Conservation (phyloP, 2,329 filamentous ascomycete genomes). For the Fusarium hostae region DNA sequence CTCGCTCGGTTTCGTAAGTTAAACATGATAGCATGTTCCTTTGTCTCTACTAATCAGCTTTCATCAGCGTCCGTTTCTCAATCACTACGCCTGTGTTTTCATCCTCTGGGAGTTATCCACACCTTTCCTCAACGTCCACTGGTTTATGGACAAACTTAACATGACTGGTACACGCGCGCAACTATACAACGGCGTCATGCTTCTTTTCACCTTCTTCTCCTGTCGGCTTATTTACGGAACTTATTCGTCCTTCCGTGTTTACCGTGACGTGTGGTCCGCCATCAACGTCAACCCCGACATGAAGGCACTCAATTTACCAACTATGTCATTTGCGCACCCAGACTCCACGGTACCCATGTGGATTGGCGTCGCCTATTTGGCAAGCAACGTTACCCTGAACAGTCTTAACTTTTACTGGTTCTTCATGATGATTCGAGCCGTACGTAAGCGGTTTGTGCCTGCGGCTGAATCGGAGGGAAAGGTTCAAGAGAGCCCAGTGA, state of each 20-base stretch:
- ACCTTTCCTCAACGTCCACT: slow-evolving; percentile 88
- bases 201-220: slow-evolving; percentile 79
- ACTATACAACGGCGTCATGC: slow-evolving; percentile 79
- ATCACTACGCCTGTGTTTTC: slow-evolving; percentile 83
- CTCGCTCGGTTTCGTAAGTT: slow-evolving; percentile 80
- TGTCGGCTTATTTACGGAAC: slow-evolving; percentile 83
- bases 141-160: slow-evolving; percentile 89
- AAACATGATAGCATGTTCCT: neutral
- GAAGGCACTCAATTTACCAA: slow-evolving; percentile 31
- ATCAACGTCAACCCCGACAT: slow-evolving; percentile 53
- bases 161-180: slow-evolving; percentile 80
- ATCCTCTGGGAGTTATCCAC: slow-evolving; percentile 89
- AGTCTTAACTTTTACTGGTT: slow-evolving; percentile 88
- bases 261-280: slow-evolving; percentile 74
- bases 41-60: neutral
- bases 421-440: slow-evolving; percentile 83
- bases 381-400: slow-evolving; percentile 78
- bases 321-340: slow-evolving; percentile 59
- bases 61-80: slow-evolving; percentile 79
- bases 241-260: slow-evolving; percentile 75
- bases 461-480: slow-evolving; percentile 47
- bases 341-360: slow-evolving; percentile 71
- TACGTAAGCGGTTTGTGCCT: slow-evolving; percentile 78
- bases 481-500: slow-evolving; percentile 41
- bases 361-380: slow-evolving; percentile 75